These are phyloP conservation scores for Epichloe scottii DNA, from an alignment of 2,329 filamentous ascomycete genomes.

Conservation along the genomic window DNA sequence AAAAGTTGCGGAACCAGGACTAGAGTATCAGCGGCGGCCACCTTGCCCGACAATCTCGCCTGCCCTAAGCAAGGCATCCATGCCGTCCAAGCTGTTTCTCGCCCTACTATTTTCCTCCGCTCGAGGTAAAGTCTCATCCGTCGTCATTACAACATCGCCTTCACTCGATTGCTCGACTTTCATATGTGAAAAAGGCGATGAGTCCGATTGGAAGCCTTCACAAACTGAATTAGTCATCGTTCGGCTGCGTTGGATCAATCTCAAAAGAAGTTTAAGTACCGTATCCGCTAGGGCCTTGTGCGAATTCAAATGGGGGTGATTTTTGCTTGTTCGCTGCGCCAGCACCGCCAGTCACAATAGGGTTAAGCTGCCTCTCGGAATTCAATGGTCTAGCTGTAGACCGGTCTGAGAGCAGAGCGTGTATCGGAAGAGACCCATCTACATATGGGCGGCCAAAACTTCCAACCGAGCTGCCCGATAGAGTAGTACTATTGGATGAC, in stretches of 20 bases:
- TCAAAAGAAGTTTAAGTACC: conserved; percentile 17
- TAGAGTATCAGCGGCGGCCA: conserved; percentile 10
- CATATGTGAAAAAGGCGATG: conserved; percentile 19
- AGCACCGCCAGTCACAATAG: not conserved
- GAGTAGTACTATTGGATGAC: conserved; percentile 30
- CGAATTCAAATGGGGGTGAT: conserved; percentile 12
- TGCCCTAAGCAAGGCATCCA: conserved; percentile 45
- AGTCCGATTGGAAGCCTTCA: conserved; percentile 23
- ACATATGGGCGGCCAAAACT: conserved; percentile 29
- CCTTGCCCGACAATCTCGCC: conserved; percentile 45
- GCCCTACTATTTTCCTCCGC: conserved; percentile 8
- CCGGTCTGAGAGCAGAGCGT: conserved; percentile 36
- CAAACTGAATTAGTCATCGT: conserved; percentile 16
- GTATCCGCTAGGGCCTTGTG: conserved; percentile 19
- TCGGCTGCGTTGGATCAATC: conserved; percentile 7
- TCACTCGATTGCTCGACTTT: conserved; percentile 18
- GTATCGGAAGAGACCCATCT: conserved; percentile 41
- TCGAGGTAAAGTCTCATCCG: conserved; percentile 12
- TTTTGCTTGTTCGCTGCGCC: conserved; percentile 14
- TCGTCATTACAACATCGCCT: conserved; percentile 20
- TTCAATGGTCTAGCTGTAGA: conserved; percentile 10
- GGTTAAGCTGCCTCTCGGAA: conserved; percentile 8
- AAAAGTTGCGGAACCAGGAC: not conserved
- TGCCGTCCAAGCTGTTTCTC: conserved; percentile 35
- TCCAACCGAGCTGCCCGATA: conserved; percentile 26